phyloP scores from a whole-genome alignment of 345 rosid species.

The Geranium rotundifolium region DNA sequence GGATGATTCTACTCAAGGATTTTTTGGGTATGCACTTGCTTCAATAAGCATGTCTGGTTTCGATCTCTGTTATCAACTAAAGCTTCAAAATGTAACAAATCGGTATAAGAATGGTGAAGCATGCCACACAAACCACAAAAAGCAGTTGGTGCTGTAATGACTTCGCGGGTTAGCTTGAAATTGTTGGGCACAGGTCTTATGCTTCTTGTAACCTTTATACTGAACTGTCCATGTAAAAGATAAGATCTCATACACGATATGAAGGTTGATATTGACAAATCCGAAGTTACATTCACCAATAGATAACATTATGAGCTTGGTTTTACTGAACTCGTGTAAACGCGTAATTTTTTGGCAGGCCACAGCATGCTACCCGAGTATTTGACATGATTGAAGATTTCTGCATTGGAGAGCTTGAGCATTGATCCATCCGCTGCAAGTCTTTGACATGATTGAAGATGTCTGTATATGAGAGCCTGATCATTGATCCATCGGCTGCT shows the following conservation, averaged over 20 bases:
- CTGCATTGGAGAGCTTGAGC: conserved; percentile 47
- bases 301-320: too few relatives aligned
- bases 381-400: conserved; percentile 83
- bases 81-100: too few relatives aligned
- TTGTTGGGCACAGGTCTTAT: too few relatives aligned
- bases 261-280: too few relatives aligned
- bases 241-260: too few relatives aligned
- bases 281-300: too few relatives aligned
- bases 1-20: conserved; percentile 85
- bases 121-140: background rate
- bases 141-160: too few relatives aligned
- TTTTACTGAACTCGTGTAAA: too few relatives aligned
- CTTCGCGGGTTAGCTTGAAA: too few relatives aligned
- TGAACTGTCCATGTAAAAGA: too few relatives aligned
- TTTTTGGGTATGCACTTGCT: conserved; percentile 48
- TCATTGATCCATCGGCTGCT: too few relatives aligned
- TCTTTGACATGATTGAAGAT: conserved; percentile 76
- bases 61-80: background rate
- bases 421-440: conserved; percentile 14
- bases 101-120: background rate
- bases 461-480: conserved; percentile 54
- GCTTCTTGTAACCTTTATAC: too few relatives aligned
- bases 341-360: conserved; percentile 24
- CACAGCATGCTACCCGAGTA: conserved; percentile 70
- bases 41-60: background rate